Evolutionary conservation across 2,329 filamentous ascomycete species (phyloP).

Genomic region (Akanthomyces lecanii): DNA sequence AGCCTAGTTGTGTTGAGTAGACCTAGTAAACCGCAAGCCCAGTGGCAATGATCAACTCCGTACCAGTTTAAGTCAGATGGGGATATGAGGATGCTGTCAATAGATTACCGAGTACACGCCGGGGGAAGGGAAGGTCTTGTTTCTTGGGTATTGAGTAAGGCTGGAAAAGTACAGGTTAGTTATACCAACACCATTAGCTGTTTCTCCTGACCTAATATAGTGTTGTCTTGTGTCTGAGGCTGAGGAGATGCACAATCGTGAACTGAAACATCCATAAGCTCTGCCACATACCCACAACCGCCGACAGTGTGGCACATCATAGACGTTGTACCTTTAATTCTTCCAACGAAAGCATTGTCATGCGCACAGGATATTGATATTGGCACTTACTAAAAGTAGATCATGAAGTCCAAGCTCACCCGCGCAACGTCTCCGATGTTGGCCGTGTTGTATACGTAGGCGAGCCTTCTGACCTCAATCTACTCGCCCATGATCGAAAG

Average conservation of each 20-base stretch:
- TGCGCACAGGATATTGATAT: conserved; percentile 73
- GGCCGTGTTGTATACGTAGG: conserved; percentile 90
- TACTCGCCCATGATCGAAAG: conserved; percentile 92
- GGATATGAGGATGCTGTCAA: too few relatives aligned
- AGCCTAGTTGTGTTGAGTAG: too few relatives aligned
- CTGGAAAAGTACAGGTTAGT: too few relatives aligned
- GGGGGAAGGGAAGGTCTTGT: too few relatives aligned
- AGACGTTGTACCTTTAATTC: conserved; percentile 77
- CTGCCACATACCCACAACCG: conserved; percentile 29
- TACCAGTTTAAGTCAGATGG: too few relatives aligned
- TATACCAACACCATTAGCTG: too few relatives aligned
- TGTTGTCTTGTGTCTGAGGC: conserved; percentile 4
- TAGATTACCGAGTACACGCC: too few relatives aligned
- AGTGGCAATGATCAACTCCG: too few relatives aligned
- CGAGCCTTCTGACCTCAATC: conserved; percentile 89
- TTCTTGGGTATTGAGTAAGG: too few relatives aligned
- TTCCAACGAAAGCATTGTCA: conserved; percentile 72
- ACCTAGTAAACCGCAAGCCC: too few relatives aligned
- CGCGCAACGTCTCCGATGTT: conserved; percentile 90
- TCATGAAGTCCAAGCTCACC: conserved; percentile 96
- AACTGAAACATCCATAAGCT: conserved; percentile 19
- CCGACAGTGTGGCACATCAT: conserved; percentile 59
- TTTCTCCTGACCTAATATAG: background rate
- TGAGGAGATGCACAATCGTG: conserved; percentile 7
- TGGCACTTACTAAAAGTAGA: conserved; percentile 73